Percentiles rank a stretch among this genome's conserved stretches.
Evolutionary conservation across 2,329 filamentous ascomycete genomes (phyloP).

Genomic region (Epichloe elymi): DNA sequence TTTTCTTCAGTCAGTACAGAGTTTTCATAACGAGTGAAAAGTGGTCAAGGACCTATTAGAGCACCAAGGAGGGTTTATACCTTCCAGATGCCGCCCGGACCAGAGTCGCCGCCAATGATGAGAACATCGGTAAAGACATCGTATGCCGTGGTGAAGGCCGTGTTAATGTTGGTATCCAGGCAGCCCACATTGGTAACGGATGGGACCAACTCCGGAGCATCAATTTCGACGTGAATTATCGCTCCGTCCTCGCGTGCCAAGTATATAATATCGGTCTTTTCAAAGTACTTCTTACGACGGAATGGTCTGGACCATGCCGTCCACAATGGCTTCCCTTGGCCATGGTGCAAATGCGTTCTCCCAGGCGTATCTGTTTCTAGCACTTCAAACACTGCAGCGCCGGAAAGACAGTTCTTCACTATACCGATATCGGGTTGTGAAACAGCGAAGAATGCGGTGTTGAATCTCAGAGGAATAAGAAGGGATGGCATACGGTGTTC

Average conservation of each 20-base stretch:
- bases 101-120: slow-evolving; percentile 64
- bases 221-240: slow-evolving; percentile 59
- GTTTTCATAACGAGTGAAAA: slow-evolving; percentile 4
- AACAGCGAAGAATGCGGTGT: slow-evolving; percentile 58
- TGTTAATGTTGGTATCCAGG: slow-evolving; percentile 60
- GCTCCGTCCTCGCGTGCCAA: slow-evolving; percentile 79
- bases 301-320: slow-evolving; percentile 72
- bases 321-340: slow-evolving; percentile 49
- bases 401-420: slow-evolving; percentile 40
- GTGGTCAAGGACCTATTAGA: background rate
- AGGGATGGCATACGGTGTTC: slow-evolving; percentile 50
- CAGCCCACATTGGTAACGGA: slow-evolving; percentile 47
- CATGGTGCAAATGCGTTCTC: slow-evolving; percentile 33
- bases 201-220: slow-evolving; percentile 40
- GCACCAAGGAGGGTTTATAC: slow-evolving; percentile 23
- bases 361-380: slow-evolving; percentile 28
- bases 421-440: slow-evolving; percentile 46
- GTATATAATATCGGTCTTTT: slow-evolving; percentile 65
- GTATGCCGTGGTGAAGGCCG: slow-evolving; percentile 67
- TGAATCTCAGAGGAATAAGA: slow-evolving; percentile 57
- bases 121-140: slow-evolving; percentile 62
- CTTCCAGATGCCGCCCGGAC: slow-evolving; percentile 64
- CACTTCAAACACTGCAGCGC: slow-evolving; percentile 33
- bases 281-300: slow-evolving; percentile 48
- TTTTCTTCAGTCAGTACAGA: background rate